A percentile compares a stretch with the other conserved stretches of the same genome.
Conservation (phyloP, 176 grass and related monocot species). For the Paspalum notatum region DNA sequence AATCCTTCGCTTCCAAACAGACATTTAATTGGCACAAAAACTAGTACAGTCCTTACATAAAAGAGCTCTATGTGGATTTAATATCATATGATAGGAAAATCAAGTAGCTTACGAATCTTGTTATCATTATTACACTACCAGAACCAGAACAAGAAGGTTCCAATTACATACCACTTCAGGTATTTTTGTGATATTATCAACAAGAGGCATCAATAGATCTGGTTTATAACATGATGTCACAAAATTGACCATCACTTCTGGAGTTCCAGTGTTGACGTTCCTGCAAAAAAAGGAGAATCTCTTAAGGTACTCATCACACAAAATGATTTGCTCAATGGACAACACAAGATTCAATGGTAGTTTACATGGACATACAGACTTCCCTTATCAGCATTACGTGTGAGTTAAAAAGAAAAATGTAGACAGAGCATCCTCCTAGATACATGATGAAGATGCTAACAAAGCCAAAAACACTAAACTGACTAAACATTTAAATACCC, state of each 20-base stretch:
- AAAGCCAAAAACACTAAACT: slow-evolving; percentile 10
- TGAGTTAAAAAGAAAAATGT: slow-evolving; percentile 2
- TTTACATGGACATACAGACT: slow-evolving; percentile 36
- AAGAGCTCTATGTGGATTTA: not conserved
- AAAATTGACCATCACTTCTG: slow-evolving; percentile 98
- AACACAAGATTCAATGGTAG: slow-evolving; percentile 17
- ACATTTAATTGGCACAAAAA: slow-evolving; percentile 6
- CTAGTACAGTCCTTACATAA: not conserved
- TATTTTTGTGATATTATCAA: slow-evolving; percentile 67
- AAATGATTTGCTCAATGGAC: slow-evolving; percentile 19
- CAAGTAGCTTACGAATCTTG: slow-evolving; percentile 24
- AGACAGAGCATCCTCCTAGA: slow-evolving; percentile 2
- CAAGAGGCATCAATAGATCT: slow-evolving; percentile 70
- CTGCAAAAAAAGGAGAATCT: slow-evolving; percentile 46
- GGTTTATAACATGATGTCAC: slow-evolving; percentile 88
- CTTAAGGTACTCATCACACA: slow-evolving; percentile 25
- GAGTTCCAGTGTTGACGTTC: slow-evolving; percentile 65
- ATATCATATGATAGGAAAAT: not conserved
- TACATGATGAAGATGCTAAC: slow-evolving; percentile 1
- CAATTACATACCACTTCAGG: slow-evolving; percentile 86
- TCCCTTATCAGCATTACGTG: slow-evolving; percentile 14
- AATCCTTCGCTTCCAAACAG: not conserved
- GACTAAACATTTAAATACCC: not conserved
- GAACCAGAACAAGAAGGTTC: not conserved
- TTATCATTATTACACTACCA: not conserved